These are phyloP conservation scores for Volvox africanus DNA, from an alignment of 139 green algal genomes.

Conservation along the genomic window DNA sequence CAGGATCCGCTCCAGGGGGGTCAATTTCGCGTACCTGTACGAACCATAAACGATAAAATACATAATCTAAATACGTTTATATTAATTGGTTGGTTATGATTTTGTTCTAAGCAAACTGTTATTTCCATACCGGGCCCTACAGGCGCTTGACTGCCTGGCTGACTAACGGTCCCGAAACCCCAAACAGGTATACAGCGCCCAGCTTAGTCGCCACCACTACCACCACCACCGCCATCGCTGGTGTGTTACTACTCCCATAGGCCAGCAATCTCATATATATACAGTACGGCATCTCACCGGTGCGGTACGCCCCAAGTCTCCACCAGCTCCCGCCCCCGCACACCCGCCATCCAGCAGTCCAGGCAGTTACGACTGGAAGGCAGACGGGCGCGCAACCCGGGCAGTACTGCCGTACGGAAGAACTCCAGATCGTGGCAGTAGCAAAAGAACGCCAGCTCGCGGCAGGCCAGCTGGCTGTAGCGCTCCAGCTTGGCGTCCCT, in stretches of 20 bases:
- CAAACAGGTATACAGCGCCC: too few species aligned
- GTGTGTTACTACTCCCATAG: too few species aligned
- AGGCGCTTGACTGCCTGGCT: too few species aligned
- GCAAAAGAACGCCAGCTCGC: constrained; percentile 26
- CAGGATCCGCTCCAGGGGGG: constrained; percentile 23
- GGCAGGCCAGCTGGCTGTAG: constrained; percentile 18
- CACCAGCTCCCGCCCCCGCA: neutral
- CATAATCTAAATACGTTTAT: too few species aligned
- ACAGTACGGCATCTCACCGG: neutral
- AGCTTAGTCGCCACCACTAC: too few species aligned
- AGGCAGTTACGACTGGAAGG: neutral
- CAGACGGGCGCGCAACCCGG: neutral
- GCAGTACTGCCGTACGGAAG: neutral
- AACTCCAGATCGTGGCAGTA: constrained; percentile 19
- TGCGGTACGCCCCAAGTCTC: neutral
- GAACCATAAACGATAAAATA: neutral
- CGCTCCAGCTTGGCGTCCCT: neutral
- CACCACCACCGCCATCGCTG: too few species aligned
- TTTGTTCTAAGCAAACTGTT: too few species aligned
- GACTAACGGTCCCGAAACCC: too few species aligned
- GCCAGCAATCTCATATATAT: too few species aligned
- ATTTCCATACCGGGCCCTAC: too few species aligned
- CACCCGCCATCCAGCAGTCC: constrained; percentile 14
- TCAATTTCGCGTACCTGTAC: constrained; percentile 8
- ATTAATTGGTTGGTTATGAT: too few species aligned